Evolutionary conservation across 257 asterid species (phyloP).

Genomic region (Rubia yunnanensis): DNA sequence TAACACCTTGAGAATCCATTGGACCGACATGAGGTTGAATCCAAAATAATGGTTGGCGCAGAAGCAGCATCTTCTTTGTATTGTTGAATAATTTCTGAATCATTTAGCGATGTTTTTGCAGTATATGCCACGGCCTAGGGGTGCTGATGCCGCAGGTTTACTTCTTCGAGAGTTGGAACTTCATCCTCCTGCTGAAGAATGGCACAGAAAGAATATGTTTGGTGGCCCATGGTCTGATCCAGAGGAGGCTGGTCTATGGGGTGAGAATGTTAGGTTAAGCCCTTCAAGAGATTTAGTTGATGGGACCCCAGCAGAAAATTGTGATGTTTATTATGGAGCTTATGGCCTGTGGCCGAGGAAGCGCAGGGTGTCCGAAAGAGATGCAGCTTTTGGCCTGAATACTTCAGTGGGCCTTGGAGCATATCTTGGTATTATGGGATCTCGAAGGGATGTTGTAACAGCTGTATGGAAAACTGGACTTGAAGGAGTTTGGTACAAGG

Average conservation of each 20-base stretch:
- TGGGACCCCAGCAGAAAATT: slow-evolving; percentile 40
- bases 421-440: slow-evolving; percentile 97
- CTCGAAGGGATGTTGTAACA: slow-evolving; percentile 95
- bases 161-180: slow-evolving; percentile 95
- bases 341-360: slow-evolving; percentile 97
- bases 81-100: not conserved
- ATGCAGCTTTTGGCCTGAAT: slow-evolving; percentile 94
- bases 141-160: slow-evolving; percentile 99
- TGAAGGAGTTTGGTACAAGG: slow-evolving; percentile 99
- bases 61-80: not conserved
- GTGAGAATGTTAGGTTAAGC: slow-evolving; percentile 39
- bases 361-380: slow-evolving; percentile 96
- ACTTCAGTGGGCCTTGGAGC: slow-evolving; percentile 96
- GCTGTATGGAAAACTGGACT: slow-evolving; percentile 98
- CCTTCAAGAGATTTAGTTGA: slow-evolving; percentile 48
- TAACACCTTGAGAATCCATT: not conserved
- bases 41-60: not conserved
- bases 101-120: slow-evolving; percentile 15
- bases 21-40: not conserved
- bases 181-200: slow-evolving; percentile 99
- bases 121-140: slow-evolving; percentile 99
- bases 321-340: slow-evolving; percentile 48
- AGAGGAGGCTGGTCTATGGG: slow-evolving; percentile 42
- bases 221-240: slow-evolving; percentile 98
- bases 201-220: slow-evolving; percentile 96